Evolutionary conservation across 2,329 filamentous ascomycete genomes (phyloP), one percentile per base, ranked within the genome.

Genomic region (Cryphonectria radicalis): DNA sequence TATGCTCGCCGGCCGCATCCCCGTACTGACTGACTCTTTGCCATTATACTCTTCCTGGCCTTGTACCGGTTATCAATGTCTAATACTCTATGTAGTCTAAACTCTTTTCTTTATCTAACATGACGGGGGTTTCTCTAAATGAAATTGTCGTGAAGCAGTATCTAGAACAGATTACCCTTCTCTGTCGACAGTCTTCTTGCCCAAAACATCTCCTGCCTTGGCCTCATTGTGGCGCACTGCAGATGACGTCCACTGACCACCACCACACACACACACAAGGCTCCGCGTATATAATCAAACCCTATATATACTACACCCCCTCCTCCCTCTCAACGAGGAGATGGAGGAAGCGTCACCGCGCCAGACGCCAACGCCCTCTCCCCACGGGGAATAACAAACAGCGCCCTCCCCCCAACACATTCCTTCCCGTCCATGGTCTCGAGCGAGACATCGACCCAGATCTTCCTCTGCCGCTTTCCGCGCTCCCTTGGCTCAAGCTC

Each of bases 341-440:
- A 50, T 8, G 46, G n/a, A 78, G 77, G 84, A 70, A 83, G 85
- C 11, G 77, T 75, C 68, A 84, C 78, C 14, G 79, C 80, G 67
- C 84, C 73, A 55, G 78, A 79, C 73, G 76, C 78, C 64, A 85
- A 77, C 70, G 82, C 78, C 72, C 85, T 79, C 17, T 80, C 81
- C 78, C 85, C 46, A n/a, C 46, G 85, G 6, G 88, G 87, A n/a
- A 88, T 85, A 53, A 90, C 87, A 77, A 90, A 90, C 64, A 90
- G 77, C 8, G 81, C 87, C 66, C 82, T 86, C 0, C 89, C 89
- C 76, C 87, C 85, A 0, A 91, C 89, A 75, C 84, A 89, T 13
- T 89, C 78, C 43, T 79, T 81, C 6, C 90, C 91, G n/a, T 84
- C 81, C 32, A 86, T 73, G 25, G 81, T 86, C 80, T 90, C 87